phyloP scores from a whole-genome alignment of 2,329 filamentous ascomycete genomes.

The Raffaelea albimanens region DNA sequence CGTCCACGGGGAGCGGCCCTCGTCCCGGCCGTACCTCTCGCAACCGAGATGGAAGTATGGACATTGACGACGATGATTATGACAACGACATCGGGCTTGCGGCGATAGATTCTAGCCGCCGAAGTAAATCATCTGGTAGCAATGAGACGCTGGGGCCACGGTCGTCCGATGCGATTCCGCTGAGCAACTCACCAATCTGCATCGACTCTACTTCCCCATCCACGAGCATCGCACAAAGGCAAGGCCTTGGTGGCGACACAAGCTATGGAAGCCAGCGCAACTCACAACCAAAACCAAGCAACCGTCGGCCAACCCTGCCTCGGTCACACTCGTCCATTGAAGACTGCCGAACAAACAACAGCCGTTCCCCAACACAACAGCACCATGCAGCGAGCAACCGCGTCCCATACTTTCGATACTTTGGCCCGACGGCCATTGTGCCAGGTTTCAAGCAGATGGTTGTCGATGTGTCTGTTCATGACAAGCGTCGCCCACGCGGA shows the following conservation, averaged over 20 bases:
- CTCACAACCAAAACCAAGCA: neutral
- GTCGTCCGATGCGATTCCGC: too few relatives aligned
- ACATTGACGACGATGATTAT: too few relatives aligned
- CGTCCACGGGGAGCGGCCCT: too few relatives aligned
- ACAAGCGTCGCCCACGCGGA: slow-evolving; percentile 49
- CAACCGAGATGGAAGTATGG: too few relatives aligned
- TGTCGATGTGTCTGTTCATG: slow-evolving; percentile 53
- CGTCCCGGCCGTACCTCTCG: too few relatives aligned
- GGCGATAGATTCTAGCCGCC: too few relatives aligned
- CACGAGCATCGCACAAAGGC: neutral
- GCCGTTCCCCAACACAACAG: slow-evolving; percentile 15
- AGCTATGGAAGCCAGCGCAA: neutral
- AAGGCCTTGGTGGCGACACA: neutral
- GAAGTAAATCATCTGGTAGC: too few relatives aligned
- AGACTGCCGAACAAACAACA: neutral
- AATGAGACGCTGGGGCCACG: too few relatives aligned
- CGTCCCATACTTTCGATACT: slow-evolving; percentile 85
- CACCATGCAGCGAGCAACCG: slow-evolving; percentile 48
- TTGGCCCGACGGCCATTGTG: slow-evolving; percentile 83
- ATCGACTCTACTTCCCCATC: neutral
- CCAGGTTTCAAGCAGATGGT: slow-evolving; percentile 93
- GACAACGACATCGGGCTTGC: too few relatives aligned
- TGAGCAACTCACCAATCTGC: neutral
- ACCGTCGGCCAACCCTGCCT: neutral
- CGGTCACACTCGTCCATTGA: neutral